These are phyloP conservation scores for Paramecium tetraurelia DNA, from an alignment of 73 alveolate genomes.

Conservation along the genomic window DNA sequence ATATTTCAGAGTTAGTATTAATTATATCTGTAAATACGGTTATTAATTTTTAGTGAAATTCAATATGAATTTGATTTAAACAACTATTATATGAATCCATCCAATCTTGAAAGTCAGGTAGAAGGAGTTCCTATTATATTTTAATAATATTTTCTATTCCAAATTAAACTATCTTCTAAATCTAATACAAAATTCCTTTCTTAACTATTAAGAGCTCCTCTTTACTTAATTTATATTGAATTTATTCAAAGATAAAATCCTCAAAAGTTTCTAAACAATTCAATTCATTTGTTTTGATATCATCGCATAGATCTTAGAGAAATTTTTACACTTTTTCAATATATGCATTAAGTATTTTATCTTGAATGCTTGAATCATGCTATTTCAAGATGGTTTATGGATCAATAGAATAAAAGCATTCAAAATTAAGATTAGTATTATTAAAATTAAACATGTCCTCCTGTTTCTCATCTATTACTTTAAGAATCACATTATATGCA, in stretches of 20 bases:
- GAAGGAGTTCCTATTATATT: background rate
- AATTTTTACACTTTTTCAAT: background rate
- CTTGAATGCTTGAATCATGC: background rate
- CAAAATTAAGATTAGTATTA: background rate
- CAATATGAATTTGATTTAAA: background rate
- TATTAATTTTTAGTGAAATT: background rate
- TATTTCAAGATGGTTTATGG: background rate
- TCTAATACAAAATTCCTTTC: background rate
- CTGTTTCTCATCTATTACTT: background rate
- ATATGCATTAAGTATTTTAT: background rate
- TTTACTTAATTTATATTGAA: background rate
- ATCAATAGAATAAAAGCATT: background rate
- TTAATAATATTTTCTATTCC: background rate
- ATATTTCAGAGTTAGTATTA: background rate
- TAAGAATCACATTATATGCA: background rate
- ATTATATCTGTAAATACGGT: background rate
- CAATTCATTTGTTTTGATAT: background rate
- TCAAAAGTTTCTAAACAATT: background rate
- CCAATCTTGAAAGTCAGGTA: background rate
- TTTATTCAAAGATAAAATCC: background rate
- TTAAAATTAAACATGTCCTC: background rate
- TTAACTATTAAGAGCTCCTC: background rate
- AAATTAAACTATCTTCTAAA: background rate
- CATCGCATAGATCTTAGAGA: background rate
- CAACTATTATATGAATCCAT: background rate